phyloP scores from a whole-genome alignment of 208 protist species.

The Acanthamoeba royreba region DNA sequence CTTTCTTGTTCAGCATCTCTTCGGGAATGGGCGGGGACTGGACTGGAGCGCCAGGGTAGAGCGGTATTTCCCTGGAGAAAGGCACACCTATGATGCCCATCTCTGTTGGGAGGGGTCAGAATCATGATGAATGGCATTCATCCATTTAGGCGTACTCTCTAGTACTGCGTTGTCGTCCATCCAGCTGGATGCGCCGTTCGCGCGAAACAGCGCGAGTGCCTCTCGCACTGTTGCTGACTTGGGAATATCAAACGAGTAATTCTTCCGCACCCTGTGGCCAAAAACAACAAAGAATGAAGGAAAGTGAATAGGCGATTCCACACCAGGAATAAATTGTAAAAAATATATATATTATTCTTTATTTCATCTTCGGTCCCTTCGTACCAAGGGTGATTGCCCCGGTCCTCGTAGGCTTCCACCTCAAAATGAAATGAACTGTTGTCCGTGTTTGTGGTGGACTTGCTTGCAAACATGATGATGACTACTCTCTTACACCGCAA shows the following conservation, averaged over 20 bases:
- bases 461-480: no score
- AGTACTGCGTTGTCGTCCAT: background rate
- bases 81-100: background rate
- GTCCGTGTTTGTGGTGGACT: no score
- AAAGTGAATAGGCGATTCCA: no score
- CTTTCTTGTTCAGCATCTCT: background rate
- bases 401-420: no score
- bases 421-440: no score
- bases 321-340: no score
- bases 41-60: background rate
- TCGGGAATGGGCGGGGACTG: background rate
- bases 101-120: background rate
- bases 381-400: no score
- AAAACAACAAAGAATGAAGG: no score
- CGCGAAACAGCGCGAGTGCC: background rate
- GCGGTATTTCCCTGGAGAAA: background rate
- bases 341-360: no score
- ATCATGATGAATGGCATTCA: background rate
- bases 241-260: background rate
- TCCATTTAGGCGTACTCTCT: background rate
- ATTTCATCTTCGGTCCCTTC: no score
- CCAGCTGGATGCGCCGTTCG: background rate
- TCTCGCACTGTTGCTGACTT: background rate
- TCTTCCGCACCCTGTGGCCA: background rate
- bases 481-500: no score